Percentiles rank a stretch among this genome's conserved stretches.
Evolutionary conservation across 192 early-diverging fungal species (phyloP).

Genomic region (Backusella australiensis): DNA sequence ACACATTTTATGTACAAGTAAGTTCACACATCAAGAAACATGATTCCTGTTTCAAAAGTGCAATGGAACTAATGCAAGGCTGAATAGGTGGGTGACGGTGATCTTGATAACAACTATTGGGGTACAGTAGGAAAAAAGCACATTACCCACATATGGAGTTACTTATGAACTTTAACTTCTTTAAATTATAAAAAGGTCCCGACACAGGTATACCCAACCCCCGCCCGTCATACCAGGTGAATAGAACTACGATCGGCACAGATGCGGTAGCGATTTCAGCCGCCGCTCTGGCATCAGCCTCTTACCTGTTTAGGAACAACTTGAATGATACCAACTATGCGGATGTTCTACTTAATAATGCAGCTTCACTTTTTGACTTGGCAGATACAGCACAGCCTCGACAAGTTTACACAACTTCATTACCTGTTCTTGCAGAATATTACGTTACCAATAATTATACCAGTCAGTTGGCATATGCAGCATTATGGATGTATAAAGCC

Average conservation of each 20-base stretch:
- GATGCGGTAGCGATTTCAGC: constrained; percentile 54
- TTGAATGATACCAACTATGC: constrained; percentile 50
- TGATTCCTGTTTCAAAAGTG: neutral
- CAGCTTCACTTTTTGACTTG: constrained; percentile 42
- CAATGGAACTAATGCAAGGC: neutral
- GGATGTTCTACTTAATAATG: constrained; percentile 38
- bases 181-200: constrained; percentile 18
- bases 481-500: constrained; percentile 55
- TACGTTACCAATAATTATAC: constrained; percentile 43
- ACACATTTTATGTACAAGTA: constrained; percentile 52
- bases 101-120: constrained; percentile 59
- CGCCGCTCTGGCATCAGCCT: constrained; percentile 54
- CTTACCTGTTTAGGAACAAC: constrained; percentile 49
- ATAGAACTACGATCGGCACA: constrained; percentile 46
- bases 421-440: constrained; percentile 35
- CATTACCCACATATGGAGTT: neutral
- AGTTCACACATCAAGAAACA: neutral
- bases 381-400: constrained; percentile 49
- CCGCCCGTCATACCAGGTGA: constrained; percentile 49
- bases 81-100: constrained; percentile 37
- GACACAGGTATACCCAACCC: constrained; percentile 45
- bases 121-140: constrained; percentile 35
- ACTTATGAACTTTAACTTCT: neutral
- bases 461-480: constrained; percentile 53
- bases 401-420: constrained; percentile 38